Conservation (phyloP, 164 flowering plant genomes). For the Magnolia changhungtana region DNA sequence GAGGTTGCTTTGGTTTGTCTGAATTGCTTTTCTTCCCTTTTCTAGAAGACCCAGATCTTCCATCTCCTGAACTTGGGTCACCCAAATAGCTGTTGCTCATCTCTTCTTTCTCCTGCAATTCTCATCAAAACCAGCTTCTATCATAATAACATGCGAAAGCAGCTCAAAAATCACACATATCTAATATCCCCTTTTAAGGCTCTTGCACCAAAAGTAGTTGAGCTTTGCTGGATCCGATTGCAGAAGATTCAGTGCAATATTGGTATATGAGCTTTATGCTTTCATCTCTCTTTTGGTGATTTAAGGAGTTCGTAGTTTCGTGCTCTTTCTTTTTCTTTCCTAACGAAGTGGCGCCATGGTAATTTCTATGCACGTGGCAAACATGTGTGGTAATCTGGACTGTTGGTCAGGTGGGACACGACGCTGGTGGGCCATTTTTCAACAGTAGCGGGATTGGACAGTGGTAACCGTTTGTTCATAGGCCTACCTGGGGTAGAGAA, state of each 20-base stretch:
- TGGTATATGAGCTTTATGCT: background rate
- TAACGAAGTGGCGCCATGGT: too few species aligned
- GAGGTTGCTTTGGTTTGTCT: constrained; percentile 90
- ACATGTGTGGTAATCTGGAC: too few species aligned
- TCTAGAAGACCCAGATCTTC: constrained; percentile 51
- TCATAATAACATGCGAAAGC: background rate
- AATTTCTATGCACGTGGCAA: too few species aligned
- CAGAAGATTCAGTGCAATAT: constrained; percentile 15
- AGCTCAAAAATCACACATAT: constrained; percentile 8
- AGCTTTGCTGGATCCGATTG: constrained; percentile 79
- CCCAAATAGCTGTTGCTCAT: constrained; percentile 66
- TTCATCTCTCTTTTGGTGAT: constrained; percentile 2
- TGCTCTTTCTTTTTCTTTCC: background rate
- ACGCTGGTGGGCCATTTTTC: too few species aligned
- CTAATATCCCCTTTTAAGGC: constrained; percentile 20
- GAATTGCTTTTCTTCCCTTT: constrained; percentile 64
- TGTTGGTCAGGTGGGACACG: too few species aligned
- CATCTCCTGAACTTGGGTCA: constrained; percentile 43
- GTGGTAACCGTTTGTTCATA: too few species aligned
- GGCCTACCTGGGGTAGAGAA: too few species aligned
- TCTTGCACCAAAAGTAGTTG: constrained; percentile 20
- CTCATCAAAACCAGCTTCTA: constrained; percentile 5
- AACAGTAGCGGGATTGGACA: too few species aligned
- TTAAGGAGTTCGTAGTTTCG: constrained; percentile 21
- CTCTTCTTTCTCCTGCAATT: constrained; percentile 14